A percentile compares a stretch with the other conserved stretches of the same genome.
phyloP scores from a whole-genome alignment of 2,329 filamentous ascomycete genomes.

The Aspergillus fumigatiaffinis region DNA sequence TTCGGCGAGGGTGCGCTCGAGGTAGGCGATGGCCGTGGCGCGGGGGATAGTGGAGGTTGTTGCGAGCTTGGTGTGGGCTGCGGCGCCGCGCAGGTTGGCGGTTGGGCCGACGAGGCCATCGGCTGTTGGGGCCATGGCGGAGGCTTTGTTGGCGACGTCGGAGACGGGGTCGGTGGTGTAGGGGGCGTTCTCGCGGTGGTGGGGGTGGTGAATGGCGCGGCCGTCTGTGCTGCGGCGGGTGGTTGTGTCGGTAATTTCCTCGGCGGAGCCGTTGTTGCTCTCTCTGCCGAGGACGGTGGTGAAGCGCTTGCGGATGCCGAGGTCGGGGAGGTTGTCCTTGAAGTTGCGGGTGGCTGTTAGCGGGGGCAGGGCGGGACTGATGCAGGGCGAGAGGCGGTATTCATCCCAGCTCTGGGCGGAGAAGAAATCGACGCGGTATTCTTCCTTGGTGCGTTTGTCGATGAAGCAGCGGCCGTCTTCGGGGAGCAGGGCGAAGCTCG shows the following conservation, averaged over 20 bases:
- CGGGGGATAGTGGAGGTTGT: constrained; percentile 49
- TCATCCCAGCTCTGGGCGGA: constrained; percentile 74
- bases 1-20: constrained; percentile 68
- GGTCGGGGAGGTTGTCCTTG: constrained; percentile 29
- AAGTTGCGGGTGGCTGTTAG: constrained; percentile 34
- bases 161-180: constrained; percentile 6
- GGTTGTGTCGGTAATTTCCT: constrained; percentile 7
- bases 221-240: not conserved
- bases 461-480: constrained; percentile 86
- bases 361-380: constrained; percentile 63
- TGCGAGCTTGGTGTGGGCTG: constrained; percentile 20
- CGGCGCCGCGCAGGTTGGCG: constrained; percentile 21
- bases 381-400: constrained; percentile 72
- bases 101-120: constrained; percentile 25
- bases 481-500: constrained; percentile 78
- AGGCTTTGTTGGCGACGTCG: constrained; percentile 10
- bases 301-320: constrained; percentile 37
- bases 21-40: constrained; percentile 60
- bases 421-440: constrained; percentile 82
- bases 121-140: constrained; percentile 27
- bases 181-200: not conserved
- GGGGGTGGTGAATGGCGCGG: constrained; percentile 4
- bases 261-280: constrained; percentile 6
- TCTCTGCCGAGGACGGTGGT: constrained; percentile 29
- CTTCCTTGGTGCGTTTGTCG: constrained; percentile 73